Evolutionary conservation across 148 eudicot species (phyloP).

Genomic region (Chenopodium berlandieri): DNA sequence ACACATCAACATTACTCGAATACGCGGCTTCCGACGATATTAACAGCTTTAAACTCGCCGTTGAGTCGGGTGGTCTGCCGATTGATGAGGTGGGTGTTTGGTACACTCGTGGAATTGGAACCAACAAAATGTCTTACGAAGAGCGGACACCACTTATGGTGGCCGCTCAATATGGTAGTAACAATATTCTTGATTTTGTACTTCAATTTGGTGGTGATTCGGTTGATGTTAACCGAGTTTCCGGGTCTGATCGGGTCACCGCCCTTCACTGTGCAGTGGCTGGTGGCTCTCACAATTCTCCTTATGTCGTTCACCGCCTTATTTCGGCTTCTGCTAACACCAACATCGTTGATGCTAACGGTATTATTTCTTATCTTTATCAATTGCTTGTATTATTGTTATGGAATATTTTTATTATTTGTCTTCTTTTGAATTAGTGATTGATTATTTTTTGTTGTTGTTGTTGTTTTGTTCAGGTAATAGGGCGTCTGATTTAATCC

Average conservation of each 20-base stretch:
- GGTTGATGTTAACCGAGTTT: constrained; percentile 54
- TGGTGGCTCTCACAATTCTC: constrained; percentile 50
- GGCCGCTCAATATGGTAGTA: constrained; percentile 71
- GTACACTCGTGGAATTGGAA: constrained; percentile 76
- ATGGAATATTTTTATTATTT: background rate
- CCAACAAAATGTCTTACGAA: constrained; percentile 65
- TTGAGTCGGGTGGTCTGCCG: constrained; percentile 45
- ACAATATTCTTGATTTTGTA: constrained; percentile 45
- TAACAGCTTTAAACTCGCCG: constrained; percentile 38
- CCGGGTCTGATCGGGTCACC: constrained; percentile 69
- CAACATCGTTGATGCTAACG: constrained; percentile 47
- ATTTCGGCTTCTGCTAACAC: constrained; percentile 53
- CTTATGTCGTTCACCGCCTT: constrained; percentile 43
- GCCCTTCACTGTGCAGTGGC: constrained; percentile 87
- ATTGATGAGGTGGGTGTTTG: constrained; percentile 51
- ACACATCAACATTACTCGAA: constrained; percentile 56
- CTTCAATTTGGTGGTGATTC: constrained; percentile 26
- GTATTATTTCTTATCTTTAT: constrained; percentile 9
- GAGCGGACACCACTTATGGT: constrained; percentile 83
- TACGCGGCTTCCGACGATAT: constrained; percentile 70
- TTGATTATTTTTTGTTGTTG: background rate
- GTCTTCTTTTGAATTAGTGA: background rate
- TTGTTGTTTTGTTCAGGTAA: constrained; percentile 20
- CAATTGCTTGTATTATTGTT: background rate
- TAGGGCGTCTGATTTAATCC: constrained; percentile 57